Percentiles rank a stretch among this genome's conserved stretches.
Conservation (phyloP, 176 grass and related monocot species). For the Triticum timopheevii region DNA sequence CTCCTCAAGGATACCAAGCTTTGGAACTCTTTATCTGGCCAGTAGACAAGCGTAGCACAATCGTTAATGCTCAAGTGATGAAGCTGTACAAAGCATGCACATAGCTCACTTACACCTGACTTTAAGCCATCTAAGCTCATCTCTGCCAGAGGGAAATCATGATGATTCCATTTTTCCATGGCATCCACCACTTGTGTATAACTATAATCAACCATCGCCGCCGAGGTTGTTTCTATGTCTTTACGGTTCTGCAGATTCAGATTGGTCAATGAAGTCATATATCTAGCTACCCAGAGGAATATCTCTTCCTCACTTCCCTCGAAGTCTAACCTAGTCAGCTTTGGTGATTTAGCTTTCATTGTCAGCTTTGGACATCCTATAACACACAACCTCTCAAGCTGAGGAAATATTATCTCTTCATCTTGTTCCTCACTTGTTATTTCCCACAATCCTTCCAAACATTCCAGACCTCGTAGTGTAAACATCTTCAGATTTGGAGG, state of each 20-base stretch:
- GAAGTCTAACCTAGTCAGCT: background rate
- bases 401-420: background rate
- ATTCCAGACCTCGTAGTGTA: fast-evolving
- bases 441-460: background rate
- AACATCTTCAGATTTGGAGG: background rate
- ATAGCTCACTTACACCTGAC: background rate
- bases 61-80: fast-evolving
- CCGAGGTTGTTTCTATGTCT: background rate
- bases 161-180: background rate
- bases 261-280: background rate
- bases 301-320: background rate
- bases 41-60: background rate
- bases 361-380: background rate
- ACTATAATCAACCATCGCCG: too few relatives aligned
- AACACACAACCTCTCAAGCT: background rate
- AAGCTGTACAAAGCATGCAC: background rate
- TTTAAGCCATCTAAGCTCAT: fast-evolving
- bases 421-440: background rate
- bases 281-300: background rate
- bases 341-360: background rate
- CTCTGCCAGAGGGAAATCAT: background rate
- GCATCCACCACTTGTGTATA: background rate
- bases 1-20: background rate
- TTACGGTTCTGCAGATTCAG: fast-evolving
- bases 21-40: background rate